Conservation (phyloP, 164 flowering plant genomes). For the Piper longum region DNA sequence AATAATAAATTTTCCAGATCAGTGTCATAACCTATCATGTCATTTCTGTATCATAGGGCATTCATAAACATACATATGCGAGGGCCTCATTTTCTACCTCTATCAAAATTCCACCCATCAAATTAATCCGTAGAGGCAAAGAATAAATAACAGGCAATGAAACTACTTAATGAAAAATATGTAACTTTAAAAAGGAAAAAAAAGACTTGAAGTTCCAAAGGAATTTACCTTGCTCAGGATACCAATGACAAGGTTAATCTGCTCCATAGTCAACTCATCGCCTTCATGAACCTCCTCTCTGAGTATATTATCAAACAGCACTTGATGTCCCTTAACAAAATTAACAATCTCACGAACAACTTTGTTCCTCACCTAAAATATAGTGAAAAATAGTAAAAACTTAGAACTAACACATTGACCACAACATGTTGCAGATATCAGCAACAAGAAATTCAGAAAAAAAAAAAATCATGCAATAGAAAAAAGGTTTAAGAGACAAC, state of each 20-base stretch:
- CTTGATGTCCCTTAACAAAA: conserved; percentile 65
- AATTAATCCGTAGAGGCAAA: too few species aligned
- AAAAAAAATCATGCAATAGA: not conserved
- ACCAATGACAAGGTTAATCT: conserved; percentile 68
- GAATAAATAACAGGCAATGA: not conserved
- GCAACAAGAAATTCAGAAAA: not conserved
- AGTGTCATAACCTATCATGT: too few species aligned
- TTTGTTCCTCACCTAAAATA: conserved; percentile 61
- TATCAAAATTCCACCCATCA: too few species aligned
- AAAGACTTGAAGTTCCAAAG: too few species aligned
- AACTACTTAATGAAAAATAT: too few species aligned
- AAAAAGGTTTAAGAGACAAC: conserved; percentile 17
- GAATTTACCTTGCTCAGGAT: conserved; percentile 80
- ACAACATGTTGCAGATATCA: not conserved
- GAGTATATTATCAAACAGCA: conserved; percentile 70
- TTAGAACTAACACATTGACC: not conserved
- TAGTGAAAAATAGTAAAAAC: not conserved
- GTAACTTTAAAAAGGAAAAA: too few species aligned
- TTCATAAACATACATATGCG: too few species aligned
- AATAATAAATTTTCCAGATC: too few species aligned
- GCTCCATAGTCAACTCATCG: conserved; percentile 63
- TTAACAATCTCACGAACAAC: conserved; percentile 70
- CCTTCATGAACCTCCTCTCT: conserved; percentile 46
- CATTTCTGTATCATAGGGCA: too few species aligned
- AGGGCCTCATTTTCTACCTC: too few species aligned